Evolutionary conservation across 371 early-diverging fungal species (phyloP).

Genomic region (Mucor irregularis): DNA sequence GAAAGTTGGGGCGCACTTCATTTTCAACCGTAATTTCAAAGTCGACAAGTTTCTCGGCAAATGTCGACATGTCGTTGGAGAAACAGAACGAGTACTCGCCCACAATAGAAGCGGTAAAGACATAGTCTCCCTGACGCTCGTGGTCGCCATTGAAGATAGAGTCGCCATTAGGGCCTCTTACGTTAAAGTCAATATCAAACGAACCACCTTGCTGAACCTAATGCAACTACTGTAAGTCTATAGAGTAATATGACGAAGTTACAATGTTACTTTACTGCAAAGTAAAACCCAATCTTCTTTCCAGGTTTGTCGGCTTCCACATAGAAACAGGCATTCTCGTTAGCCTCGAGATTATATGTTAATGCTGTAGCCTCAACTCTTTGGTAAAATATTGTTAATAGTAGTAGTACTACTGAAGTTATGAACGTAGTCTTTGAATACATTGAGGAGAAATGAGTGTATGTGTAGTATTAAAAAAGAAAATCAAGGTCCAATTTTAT

Average conservation of each 20-base stretch:
- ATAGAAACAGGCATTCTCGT: conserved; percentile 86
- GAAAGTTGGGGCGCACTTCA: conserved; percentile 55
- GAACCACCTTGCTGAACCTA: conserved; percentile 70
- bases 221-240: neutral
- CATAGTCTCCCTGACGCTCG: conserved; percentile 90
- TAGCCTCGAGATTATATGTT: conserved; percentile 86
- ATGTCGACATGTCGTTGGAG: conserved; percentile 85
- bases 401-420: neutral
- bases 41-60: conserved; percentile 87
- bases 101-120: conserved; percentile 74
- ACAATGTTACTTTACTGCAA: conserved; percentile 84
- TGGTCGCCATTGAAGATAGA: conserved; percentile 70
- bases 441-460: neutral
- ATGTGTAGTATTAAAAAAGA: too few relatives aligned
- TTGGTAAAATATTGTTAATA: neutral
- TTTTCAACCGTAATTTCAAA: conserved; percentile 89
- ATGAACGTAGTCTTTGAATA: neutral
- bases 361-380: conserved; percentile 64
- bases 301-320: conserved; percentile 64
- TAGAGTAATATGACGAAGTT: conserved; percentile 14
- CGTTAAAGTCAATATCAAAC: conserved; percentile 89
- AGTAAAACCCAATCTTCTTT: conserved; percentile 93
- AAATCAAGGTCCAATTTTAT: too few relatives aligned
- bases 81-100: conserved; percentile 96
- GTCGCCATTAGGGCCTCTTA: conserved; percentile 66